phyloP scores from a whole-genome alignment of 2,329 filamentous ascomycete species.

The Trichoderma brevicompactum region DNA sequence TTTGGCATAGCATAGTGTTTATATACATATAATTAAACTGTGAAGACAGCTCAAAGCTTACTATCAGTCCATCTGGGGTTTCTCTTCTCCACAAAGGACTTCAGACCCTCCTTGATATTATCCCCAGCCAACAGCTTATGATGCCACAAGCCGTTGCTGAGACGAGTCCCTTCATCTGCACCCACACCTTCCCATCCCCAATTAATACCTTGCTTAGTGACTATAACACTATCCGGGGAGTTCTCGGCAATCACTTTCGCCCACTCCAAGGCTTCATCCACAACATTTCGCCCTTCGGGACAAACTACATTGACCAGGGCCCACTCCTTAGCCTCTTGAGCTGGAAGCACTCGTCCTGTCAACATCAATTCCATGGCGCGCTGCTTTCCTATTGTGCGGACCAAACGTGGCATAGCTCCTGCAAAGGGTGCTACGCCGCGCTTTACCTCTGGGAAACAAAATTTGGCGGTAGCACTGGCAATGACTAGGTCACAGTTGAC shows the following conservation, averaged over 20 bases:
- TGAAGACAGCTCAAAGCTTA: slow-evolving; percentile 1
- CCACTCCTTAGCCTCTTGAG: slow-evolving; percentile 42
- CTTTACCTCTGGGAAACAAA: slow-evolving; percentile 58
- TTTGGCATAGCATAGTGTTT: background rate
- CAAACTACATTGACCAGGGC: slow-evolving; percentile 26
- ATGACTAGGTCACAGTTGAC: slow-evolving; percentile 60
- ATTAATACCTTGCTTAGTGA: slow-evolving; percentile 1
- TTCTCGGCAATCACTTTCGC: slow-evolving; percentile 15
- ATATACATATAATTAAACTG: background rate
- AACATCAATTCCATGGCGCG: slow-evolving; percentile 55
- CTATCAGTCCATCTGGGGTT: slow-evolving; percentile 13
- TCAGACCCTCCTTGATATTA: slow-evolving; percentile 17
- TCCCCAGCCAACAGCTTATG: background rate
- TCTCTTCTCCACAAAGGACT: slow-evolving; percentile 18
- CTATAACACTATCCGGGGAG: slow-evolving; percentile 12
- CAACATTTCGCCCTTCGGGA: background rate
- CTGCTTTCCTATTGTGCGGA: slow-evolving; percentile 51
- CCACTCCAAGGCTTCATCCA: slow-evolving; percentile 18
- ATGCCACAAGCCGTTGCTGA: background rate
- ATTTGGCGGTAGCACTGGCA: slow-evolving; percentile 55
- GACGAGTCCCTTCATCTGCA: background rate
- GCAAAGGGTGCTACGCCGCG: slow-evolving; percentile 59
- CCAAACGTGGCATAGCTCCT: slow-evolving; percentile 56
- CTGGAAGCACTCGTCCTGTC: slow-evolving; percentile 51
- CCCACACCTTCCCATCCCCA: background rate